Conservation (phyloP, 441 rosid species). For the Populus hybrid region DNA sequence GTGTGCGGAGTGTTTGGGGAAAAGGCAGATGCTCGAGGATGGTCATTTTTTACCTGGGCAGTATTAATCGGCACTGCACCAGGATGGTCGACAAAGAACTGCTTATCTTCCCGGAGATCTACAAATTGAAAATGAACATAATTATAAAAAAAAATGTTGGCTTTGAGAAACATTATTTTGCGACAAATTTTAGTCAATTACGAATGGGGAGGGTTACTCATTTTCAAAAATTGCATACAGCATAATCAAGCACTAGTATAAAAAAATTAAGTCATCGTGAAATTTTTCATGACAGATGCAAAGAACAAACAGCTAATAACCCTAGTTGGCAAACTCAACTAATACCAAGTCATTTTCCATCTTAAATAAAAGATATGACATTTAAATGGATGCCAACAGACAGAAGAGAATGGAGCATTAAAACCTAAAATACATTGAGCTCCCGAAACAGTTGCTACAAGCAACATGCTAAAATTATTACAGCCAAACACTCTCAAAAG, state of each 20-base stretch:
- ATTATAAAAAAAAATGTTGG: neutral
- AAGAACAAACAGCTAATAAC: neutral
- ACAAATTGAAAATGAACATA: neutral
- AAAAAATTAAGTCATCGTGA: too few relatives aligned
- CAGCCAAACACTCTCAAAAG: neutral
- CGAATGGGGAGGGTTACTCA: neutral
- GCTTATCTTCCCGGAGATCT: too few relatives aligned
- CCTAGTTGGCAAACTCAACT: neutral
- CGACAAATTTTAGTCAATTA: neutral
- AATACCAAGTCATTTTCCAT: neutral
- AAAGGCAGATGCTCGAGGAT: neutral
- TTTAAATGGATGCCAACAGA: neutral
- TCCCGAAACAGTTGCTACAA: neutral
- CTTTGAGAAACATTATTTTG: neutral
- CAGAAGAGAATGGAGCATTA: neutral
- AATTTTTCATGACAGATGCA: neutral
- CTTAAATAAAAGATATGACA: neutral
- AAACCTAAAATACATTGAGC: neutral
- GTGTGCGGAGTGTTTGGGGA: neutral
- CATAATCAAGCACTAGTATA: neutral
- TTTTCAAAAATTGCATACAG: neutral
- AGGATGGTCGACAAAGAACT: too few relatives aligned
- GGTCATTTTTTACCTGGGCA: neutral
- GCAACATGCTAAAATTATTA: neutral
- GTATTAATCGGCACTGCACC: too few relatives aligned